phyloP scores from a whole-genome alignment of 331 rosid genomes.

The Erythrophleum ivorense region DNA sequence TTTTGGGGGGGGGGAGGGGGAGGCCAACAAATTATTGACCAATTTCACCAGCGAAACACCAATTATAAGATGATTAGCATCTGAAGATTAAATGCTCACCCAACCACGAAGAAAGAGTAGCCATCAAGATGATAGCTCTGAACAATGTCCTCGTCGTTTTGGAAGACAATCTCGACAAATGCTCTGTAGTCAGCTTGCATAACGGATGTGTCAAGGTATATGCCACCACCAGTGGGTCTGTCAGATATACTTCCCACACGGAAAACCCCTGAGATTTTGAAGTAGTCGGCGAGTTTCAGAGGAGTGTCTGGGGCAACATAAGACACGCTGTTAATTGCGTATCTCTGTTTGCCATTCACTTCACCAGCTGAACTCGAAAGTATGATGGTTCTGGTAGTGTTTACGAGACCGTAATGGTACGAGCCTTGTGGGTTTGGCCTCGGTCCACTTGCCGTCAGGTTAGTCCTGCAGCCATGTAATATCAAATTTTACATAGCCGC shows the following conservation, averaged over 20 bases:
- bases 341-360: constrained; percentile 83
- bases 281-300: constrained; percentile 88
- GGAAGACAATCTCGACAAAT: constrained; percentile 88
- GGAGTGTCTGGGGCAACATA: constrained; percentile 88
- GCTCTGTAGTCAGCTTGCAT: constrained; percentile 80
- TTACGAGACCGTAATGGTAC: constrained; percentile 88
- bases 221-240: constrained; percentile 85
- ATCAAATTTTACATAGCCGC: background rate
- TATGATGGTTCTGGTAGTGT: constrained; percentile 69
- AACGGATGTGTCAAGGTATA: constrained; percentile 89
- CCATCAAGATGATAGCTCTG: constrained; percentile 93
- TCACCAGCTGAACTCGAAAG: constrained; percentile 76
- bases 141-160: constrained; percentile 80
- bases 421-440: constrained; percentile 99
- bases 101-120: constrained; percentile 94
- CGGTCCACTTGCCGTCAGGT: constrained; percentile 98
- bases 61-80: background rate
- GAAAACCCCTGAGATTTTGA: constrained; percentile 77
- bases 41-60: constrained; percentile 17
- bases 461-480: constrained; percentile 64
- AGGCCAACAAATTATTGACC: constrained; percentile 31
- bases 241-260: constrained; percentile 84
- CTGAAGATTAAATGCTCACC: constrained; percentile 53
- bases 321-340: constrained; percentile 88
- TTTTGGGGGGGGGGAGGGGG: background rate